A percentile compares a stretch with the other conserved stretches of the same genome.
These are phyloP conservation scores for Backusella tarrabulga DNA, from an alignment of 192 early-diverging fungal genomes.

Conservation along the genomic window DNA sequence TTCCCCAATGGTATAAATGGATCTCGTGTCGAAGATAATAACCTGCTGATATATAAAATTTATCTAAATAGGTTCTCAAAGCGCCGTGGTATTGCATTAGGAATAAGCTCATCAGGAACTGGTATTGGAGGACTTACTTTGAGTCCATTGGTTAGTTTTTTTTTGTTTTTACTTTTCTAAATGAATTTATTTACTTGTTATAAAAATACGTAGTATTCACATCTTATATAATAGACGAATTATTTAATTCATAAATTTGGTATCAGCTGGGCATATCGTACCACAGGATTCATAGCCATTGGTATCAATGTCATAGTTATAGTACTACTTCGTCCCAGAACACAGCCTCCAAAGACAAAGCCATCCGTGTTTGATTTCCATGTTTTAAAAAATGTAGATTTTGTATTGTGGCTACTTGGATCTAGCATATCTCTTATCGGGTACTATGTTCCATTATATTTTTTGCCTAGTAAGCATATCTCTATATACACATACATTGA, in stretches of 20 bases:
- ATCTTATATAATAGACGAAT: conserved; percentile 21
- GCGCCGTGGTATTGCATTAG: conserved; percentile 57
- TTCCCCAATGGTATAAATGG: no score
- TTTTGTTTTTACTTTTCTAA: no score
- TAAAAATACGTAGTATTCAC: no score
- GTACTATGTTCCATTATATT: conserved; percentile 39
- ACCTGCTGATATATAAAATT: no score
- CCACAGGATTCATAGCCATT: conserved; percentile 57
- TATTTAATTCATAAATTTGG: conserved; percentile 53
- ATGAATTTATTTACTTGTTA: no score
- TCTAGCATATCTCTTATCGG: conserved; percentile 29
- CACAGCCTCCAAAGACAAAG: background rate
- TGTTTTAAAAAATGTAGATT: conserved; percentile 26
- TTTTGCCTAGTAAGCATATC: conserved; percentile 27
- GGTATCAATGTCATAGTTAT: conserved; percentile 26
- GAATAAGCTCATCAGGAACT: conserved; percentile 57
- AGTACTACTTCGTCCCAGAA: conserved; percentile 12
- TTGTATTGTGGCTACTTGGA: conserved; percentile 25
- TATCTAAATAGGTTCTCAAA: conserved; percentile 41
- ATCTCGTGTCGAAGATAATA: no score
- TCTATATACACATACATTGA: background rate
- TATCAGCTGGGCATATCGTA: conserved; percentile 44
- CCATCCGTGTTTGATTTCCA: conserved; percentile 4
- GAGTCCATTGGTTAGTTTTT: conserved; percentile 8
- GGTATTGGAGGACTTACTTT: conserved; percentile 61